A percentile compares a stretch with the other conserved stretches of the same genome.
Conservation (phyloP, 768 basidiomycete species). For the Lentinula boryana region DNA sequence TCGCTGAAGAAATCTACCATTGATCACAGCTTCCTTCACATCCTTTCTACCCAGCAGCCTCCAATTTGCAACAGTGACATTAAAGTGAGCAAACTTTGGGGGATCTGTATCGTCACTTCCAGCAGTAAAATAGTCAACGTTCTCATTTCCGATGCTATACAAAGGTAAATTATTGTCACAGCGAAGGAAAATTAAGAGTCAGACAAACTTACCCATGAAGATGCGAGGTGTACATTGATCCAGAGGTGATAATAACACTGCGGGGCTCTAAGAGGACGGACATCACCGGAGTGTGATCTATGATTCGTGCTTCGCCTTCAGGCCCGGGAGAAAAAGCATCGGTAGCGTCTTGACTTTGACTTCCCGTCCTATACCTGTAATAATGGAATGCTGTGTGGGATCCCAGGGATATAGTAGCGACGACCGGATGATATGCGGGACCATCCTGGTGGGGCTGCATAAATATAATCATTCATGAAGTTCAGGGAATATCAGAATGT, state of each 20-base stretch:
- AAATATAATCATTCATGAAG: neutral
- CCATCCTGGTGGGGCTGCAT: conserved; percentile 89
- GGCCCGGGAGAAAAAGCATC: conserved; percentile 8
- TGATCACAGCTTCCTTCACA: conserved; percentile 29
- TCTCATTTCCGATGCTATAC: conserved; percentile 50
- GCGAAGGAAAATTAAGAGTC: neutral
- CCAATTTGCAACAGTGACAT: conserved; percentile 51
- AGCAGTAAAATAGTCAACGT: conserved; percentile 39
- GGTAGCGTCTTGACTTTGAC: conserved; percentile 13
- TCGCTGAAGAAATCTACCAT: conserved; percentile 52
- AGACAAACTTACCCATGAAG: conserved; percentile 58
- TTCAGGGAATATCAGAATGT: neutral
- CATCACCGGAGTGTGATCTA: conserved; percentile 59
- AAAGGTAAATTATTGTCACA: conserved; percentile 1
- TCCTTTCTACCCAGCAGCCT: conserved; percentile 36
- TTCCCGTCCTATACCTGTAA: conserved; percentile 50
- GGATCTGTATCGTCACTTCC: conserved; percentile 15
- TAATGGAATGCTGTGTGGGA: conserved; percentile 83
- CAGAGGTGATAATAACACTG: conserved; percentile 74
- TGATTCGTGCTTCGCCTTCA: conserved; percentile 37
- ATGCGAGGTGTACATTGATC: conserved; percentile 60
- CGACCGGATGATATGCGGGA: conserved; percentile 79
- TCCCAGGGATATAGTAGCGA: conserved; percentile 85
- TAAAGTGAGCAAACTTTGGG: conserved; percentile 22
- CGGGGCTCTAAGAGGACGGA: conserved; percentile 81